phyloP scores from a whole-genome alignment of 164 flowering plant genomes.

The Liriodendron chinense region DNA sequence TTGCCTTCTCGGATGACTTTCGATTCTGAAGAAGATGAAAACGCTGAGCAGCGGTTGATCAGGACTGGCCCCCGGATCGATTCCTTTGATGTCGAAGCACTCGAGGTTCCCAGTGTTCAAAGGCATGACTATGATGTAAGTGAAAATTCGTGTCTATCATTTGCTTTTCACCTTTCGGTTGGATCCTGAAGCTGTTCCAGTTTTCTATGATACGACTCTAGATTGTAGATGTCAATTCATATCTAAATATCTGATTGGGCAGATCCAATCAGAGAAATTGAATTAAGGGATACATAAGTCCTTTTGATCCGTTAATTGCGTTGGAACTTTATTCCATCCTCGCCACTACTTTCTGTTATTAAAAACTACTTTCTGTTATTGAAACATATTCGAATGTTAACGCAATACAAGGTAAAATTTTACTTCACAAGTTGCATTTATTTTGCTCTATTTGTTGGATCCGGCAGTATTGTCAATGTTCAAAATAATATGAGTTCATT shows the following conservation, averaged over 20 bases:
- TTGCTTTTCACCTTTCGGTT: not conserved
- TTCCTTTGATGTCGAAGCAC: slow-evolving; percentile 96
- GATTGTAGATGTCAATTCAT: not conserved
- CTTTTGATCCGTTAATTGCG: not conserved
- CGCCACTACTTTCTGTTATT: not conserved
- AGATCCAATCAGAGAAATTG: not conserved
- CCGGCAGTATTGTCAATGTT: not conserved
- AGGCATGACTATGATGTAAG: slow-evolving; percentile 69
- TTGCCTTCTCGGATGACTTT: slow-evolving; percentile 14
- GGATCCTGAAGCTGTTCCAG: not conserved
- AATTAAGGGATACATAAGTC: not conserved
- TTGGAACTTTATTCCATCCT: not conserved
- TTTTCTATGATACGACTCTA: not conserved
- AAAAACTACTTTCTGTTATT: too few relatives aligned
- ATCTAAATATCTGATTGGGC: not conserved
- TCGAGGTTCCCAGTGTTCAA: slow-evolving; percentile 80
- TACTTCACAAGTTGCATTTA: not conserved
- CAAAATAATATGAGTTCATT: too few relatives aligned
- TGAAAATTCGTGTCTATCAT: not conserved
- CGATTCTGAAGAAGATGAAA: slow-evolving; percentile 72
- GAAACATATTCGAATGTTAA: too few relatives aligned
- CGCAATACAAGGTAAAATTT: too few relatives aligned
- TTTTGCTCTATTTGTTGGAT: not conserved
- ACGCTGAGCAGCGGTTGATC: slow-evolving; percentile 61
- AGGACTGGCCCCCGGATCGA: slow-evolving; percentile 90